Percentiles rank a stretch among this genome's conserved stretches.
These are phyloP conservation scores for Claviceps citrina DNA, from an alignment of 2,329 filamentous ascomycete species.

Conservation along the genomic window DNA sequence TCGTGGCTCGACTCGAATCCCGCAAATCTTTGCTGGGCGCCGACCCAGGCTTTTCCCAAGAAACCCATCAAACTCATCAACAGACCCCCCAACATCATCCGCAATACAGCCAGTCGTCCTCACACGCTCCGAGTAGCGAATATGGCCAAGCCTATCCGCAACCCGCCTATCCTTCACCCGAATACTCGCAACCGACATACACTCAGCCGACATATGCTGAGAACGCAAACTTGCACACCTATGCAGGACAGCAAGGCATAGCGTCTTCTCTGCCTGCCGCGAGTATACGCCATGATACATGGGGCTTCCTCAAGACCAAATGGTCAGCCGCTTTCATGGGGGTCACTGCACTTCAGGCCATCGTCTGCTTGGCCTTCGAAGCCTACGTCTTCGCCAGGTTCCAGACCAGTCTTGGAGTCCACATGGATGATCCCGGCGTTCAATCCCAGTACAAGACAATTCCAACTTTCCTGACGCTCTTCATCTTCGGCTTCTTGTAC, in stretches of 20 bases:
- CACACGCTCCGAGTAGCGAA: constrained; percentile 9
- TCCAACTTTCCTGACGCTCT: constrained; percentile 86
- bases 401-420: constrained; percentile 42
- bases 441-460: constrained; percentile 54
- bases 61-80: constrained; percentile 15
- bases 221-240: constrained; percentile 16
- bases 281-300: constrained; percentile 17
- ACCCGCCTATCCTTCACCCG: constrained; percentile 16
- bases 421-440: constrained; percentile 23
- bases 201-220: constrained; percentile 15
- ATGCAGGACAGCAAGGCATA: constrained; percentile 23
- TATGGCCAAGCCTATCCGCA: constrained; percentile 21
- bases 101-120: constrained; percentile 11
- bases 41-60: constrained; percentile 23
- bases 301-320: constrained; percentile 66
- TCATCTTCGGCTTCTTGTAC: constrained; percentile 95
- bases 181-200: constrained; percentile 13
- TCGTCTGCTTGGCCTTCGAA: constrained; percentile 71
- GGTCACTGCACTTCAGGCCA: constrained; percentile 58
- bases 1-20: constrained; percentile 26
- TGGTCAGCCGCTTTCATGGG: constrained; percentile 84
- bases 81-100: constrained; percentile 12
- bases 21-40: constrained; percentile 25
- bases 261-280: constrained; percentile 17
- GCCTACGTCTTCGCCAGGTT: constrained; percentile 87